These are phyloP conservation scores for Hanseniaspora taiwanica DNA, from an alignment of 805 yeast genomes.

Conservation along the genomic window DNA sequence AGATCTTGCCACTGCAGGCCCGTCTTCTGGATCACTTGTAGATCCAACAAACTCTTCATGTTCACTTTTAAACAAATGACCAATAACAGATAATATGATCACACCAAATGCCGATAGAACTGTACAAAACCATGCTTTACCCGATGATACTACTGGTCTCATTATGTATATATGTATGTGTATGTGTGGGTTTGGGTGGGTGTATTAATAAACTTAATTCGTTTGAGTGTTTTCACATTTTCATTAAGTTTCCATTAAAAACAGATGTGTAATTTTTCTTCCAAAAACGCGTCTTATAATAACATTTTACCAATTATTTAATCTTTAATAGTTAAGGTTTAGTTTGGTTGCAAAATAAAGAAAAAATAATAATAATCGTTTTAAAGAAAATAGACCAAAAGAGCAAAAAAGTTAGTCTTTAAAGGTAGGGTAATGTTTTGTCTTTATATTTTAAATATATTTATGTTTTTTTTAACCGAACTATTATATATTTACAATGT, in stretches of 20 bases:
- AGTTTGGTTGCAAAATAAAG: neutral
- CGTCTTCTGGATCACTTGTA: conserved; percentile 80
- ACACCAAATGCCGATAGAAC: conserved; percentile 86
- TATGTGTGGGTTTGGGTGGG: conserved; percentile 1
- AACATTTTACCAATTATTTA: too few species aligned
- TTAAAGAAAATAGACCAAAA: neutral
- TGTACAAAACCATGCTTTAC: conserved; percentile 92
- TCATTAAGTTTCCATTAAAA: too few species aligned
- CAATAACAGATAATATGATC: conserved; percentile 74
- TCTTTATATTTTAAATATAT: too few species aligned
- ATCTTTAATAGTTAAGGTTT: too few species aligned
- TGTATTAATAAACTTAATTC: neutral
- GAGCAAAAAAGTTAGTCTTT: too few species aligned
- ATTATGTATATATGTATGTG: conserved; percentile 13
- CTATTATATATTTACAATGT: too few species aligned
- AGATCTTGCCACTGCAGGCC: conserved; percentile 87
- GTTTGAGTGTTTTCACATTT: neutral
- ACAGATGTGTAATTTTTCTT: too few species aligned
- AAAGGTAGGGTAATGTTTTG: too few species aligned
- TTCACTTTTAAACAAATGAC: conserved; percentile 61
- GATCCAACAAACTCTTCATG: conserved; percentile 94
- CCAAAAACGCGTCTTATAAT: neutral
- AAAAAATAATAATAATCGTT: neutral
- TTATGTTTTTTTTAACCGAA: too few species aligned
- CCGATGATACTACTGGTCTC: conserved; percentile 48